phyloP scores from a whole-genome alignment of 345 rosid species.

The Zanthoxylum bungeanum region DNA sequence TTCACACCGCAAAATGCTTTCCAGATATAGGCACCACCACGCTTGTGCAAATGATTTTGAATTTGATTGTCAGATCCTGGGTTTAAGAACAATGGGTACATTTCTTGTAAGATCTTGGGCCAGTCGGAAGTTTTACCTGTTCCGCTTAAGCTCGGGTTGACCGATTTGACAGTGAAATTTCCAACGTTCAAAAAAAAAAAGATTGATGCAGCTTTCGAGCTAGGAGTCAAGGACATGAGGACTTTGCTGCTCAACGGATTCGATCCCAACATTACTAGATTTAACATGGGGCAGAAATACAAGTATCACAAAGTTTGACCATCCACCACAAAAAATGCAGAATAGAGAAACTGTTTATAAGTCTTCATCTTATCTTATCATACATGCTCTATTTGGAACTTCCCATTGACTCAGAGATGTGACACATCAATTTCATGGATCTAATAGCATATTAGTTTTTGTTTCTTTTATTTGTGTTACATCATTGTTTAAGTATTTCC shows the following conservation, averaged over 20 bases:
- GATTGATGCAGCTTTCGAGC: constrained; percentile 64
- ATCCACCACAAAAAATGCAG: neutral
- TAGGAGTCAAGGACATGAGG: constrained; percentile 70
- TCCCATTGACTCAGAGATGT: neutral
- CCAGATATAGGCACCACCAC: neutral
- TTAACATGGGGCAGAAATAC: constrained; percentile 75
- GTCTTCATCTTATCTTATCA: neutral
- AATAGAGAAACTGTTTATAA: neutral
- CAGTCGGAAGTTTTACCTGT: too few relatives aligned
- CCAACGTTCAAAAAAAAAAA: too few relatives aligned
- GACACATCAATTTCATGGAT: neutral
- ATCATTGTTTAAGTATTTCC: neutral
- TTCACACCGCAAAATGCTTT: neutral
- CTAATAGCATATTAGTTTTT: neutral
- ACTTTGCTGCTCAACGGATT: constrained; percentile 59
- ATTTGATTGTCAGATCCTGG: too few relatives aligned
- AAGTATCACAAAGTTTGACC: constrained; percentile 59
- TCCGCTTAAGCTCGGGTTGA: too few relatives aligned
- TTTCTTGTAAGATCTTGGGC: too few relatives aligned
- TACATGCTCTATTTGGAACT: neutral
- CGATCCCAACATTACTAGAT: constrained; percentile 49
- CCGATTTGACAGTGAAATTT: too few relatives aligned
- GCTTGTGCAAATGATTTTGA: constrained; percentile 39
- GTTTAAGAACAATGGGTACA: too few relatives aligned
- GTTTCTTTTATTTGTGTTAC: neutral